Percentiles rank a stretch among this genome's conserved stretches.
These are phyloP conservation scores for Penicillium odoratum DNA, from an alignment of 495 filamentous ascomycete species.

Conservation along the genomic window DNA sequence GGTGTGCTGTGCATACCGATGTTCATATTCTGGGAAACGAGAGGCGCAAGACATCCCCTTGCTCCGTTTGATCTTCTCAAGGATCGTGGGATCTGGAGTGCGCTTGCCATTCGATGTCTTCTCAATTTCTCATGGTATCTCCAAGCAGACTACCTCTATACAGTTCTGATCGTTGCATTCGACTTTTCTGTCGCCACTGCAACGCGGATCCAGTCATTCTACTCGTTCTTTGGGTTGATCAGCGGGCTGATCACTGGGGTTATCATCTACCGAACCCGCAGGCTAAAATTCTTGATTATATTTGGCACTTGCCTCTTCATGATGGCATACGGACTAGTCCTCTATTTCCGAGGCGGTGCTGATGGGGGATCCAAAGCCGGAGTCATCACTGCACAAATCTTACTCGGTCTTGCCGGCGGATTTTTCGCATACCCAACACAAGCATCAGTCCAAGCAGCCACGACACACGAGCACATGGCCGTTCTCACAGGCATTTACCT, in stretches of 20 bases:
- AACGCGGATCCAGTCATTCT: slow-evolving; percentile 12
- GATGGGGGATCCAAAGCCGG: slow-evolving; percentile 32
- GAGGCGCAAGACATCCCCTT: slow-evolving; percentile 7
- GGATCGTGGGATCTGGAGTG: slow-evolving; percentile 13
- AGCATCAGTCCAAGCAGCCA: slow-evolving; percentile 35
- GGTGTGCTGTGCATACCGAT: slow-evolving; percentile 8
- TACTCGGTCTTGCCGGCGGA: slow-evolving; percentile 49
- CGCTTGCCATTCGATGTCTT: slow-evolving; percentile 4
- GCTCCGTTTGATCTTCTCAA: slow-evolving; percentile 11
- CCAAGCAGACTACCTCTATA: slow-evolving; percentile 16
- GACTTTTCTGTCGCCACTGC: slow-evolving; percentile 14
- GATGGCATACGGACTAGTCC: slow-evolving; percentile 44
- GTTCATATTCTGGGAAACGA: slow-evolving; percentile 11
- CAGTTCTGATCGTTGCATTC: slow-evolving; percentile 13
- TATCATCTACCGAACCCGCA: slow-evolving; percentile 40
- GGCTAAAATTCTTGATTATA: slow-evolving; percentile 47
- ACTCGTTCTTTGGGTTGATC: slow-evolving; percentile 8
- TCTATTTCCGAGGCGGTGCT: slow-evolving; percentile 41
- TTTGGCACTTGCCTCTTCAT: slow-evolving; percentile 39
- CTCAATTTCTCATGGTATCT: slow-evolving; percentile 13
- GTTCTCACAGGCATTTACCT: slow-evolving; percentile 49
- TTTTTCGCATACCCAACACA: slow-evolving; percentile 38
- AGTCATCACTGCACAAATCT: slow-evolving; percentile 46
- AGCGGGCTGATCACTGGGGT: slow-evolving; percentile 33
- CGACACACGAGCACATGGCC: slow-evolving; percentile 47